phyloP scores from a whole-genome alignment of 306 rosid species.

The Citrullus colocynthis region DNA sequence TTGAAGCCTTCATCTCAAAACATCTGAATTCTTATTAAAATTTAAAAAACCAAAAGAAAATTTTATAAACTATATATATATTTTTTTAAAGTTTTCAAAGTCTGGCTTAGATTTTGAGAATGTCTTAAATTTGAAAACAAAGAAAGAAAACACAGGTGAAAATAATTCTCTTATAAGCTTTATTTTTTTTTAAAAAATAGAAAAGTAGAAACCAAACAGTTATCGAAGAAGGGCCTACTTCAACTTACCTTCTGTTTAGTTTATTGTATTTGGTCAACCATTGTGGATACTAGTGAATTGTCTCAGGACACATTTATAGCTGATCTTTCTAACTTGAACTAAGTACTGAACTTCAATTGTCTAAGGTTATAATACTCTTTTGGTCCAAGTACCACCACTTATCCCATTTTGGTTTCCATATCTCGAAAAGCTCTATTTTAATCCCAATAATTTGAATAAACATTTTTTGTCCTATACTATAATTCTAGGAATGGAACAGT shows the following conservation, averaged over 20 bases:
- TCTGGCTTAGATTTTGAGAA: too few relatives aligned
- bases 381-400: not conserved
- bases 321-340: not conserved
- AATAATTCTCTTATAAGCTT: not conserved
- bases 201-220: too few relatives aligned
- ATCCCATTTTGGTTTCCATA: not conserved
- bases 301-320: not conserved
- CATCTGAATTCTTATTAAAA: too few relatives aligned
- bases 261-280: not conserved
- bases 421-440: not conserved
- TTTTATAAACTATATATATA: too few relatives aligned
- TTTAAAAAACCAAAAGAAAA: too few relatives aligned
- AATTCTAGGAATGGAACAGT: not conserved
- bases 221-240: not conserved
- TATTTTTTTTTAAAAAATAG: too few relatives aligned
- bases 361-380: not conserved
- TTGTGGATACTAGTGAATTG: not conserved
- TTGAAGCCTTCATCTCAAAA: too few relatives aligned
- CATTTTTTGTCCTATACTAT: not conserved
- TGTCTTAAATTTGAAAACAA: too few relatives aligned
- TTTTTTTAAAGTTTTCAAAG: too few relatives aligned
- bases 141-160: not conserved
- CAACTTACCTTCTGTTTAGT: not conserved
- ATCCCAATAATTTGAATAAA: not conserved
- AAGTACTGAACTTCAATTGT: not conserved